Conservation (phyloP, 306 rosid species). For the Prosopis cineraria region DNA sequence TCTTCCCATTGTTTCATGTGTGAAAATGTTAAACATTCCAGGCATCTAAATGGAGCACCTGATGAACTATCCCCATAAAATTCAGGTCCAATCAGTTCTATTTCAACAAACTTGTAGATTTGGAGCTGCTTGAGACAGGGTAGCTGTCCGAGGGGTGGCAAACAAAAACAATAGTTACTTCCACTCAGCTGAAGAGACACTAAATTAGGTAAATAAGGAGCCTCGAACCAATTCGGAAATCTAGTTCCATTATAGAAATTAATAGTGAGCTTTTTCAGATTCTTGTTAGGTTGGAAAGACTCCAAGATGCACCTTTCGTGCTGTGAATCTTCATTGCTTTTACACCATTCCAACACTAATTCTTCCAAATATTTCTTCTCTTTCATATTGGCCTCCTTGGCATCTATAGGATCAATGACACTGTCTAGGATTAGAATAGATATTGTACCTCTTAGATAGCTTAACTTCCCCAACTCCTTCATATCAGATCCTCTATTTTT, state of each 20-base stretch:
- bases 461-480: not conserved
- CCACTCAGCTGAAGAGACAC: not conserved
- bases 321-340: not conserved
- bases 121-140: too few relatives aligned
- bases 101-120: too few relatives aligned
- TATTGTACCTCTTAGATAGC: not conserved
- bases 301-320: constrained; percentile 2
- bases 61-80: too few relatives aligned
- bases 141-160: too few relatives aligned
- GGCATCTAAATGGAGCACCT: too few relatives aligned
- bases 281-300: not conserved
- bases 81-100: too few relatives aligned
- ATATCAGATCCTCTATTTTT: not conserved
- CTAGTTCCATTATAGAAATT: not conserved
- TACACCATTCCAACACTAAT: not conserved
- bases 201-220: too few relatives aligned
- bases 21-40: too few relatives aligned
- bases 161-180: not conserved
- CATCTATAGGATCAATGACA: not conserved
- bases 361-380: constrained; percentile 4
- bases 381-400: not conserved
- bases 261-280: not conserved
- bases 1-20: too few relatives aligned
- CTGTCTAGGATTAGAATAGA: not conserved
- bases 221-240: constrained; percentile 21